Evolutionary conservation across 768 basidiomycete species (phyloP), one percentile per base, ranked within the genome.

Genomic region (Mycena maculata): DNA sequence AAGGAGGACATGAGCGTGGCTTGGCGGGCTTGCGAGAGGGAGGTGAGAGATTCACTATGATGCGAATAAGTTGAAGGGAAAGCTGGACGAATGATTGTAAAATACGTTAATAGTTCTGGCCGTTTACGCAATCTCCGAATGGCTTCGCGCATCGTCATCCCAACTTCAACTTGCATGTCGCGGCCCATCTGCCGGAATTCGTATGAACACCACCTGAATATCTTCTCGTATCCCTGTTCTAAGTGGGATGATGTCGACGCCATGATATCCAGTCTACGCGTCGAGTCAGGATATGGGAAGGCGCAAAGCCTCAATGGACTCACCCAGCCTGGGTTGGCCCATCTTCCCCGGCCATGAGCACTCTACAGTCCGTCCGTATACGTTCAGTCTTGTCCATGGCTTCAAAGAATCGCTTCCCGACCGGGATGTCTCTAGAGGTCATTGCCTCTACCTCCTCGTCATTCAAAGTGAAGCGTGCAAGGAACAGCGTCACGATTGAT

Each of bases 191-290:
- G 87, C 12, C 93, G 86, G 75, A 98, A 95, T 76, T 97, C 93
- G 74, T 92, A 90, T 0, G 90, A 86, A 76, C 90, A 88, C 89
- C 92, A 96, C 27, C 95, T 90, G 62, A 91, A 85, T 44, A 96
- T 88, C 80, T 98, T 98, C 64, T 93, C 90, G 78, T 93, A 96
- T 3, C 91, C 96, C 70, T 92, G 89, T 75, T 99, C 96, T 48
- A 98, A 88, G 67, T 94, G 86, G 11, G 88, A 83, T 0, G 92
- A 90, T 0, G 94, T 98, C 10, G 88, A 83, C 0, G 91, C 81
- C 89, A 98, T 94, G 65, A 98, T 94, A 73, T 98, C 97, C 48
- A 94, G 79, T 4, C 96, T 98, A 47, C 2, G 69, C 20, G 63
- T 11, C 38, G 30, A 12, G 7, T 30, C 60, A 42, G 61, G 30